These are phyloP conservation scores for Botryosphaeria dothidea DNA, from an alignment of 2,329 filamentous ascomycete species.

Conservation along the genomic window DNA sequence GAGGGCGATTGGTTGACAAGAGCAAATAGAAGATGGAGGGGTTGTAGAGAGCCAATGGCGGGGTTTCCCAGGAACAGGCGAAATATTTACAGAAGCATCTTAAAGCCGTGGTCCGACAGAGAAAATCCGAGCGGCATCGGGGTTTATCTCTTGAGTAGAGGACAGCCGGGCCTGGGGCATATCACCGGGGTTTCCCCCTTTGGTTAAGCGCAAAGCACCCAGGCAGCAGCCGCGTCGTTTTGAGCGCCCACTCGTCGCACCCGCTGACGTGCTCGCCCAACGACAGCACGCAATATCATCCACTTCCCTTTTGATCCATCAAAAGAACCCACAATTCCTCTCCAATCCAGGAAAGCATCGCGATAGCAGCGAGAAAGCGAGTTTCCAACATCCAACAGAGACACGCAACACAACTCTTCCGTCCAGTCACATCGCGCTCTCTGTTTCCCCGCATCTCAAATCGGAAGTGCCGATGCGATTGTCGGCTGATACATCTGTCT, in stretches of 20 bases:
- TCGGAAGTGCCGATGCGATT: background rate
- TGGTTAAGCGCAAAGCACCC: background rate
- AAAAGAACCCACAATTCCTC: background rate
- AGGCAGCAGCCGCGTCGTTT: background rate
- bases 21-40: background rate
- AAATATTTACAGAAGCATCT: no score
- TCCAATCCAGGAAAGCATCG: background rate
- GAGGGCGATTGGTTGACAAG: background rate
- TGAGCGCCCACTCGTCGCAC: background rate
- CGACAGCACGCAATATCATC: conserved; percentile 7
- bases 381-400: background rate
- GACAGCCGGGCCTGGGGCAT: background rate
- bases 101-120: background rate
- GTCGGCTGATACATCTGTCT: background rate
- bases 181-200: background rate
- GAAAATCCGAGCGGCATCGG: background rate
- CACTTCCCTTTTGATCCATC: background rate
- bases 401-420: background rate
- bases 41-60: background rate
- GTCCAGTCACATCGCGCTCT: no score
- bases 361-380: background rate
- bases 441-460: background rate
- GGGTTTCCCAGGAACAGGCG: no score
- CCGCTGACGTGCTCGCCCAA: conserved; percentile 3
- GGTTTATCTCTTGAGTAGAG: background rate